Percentiles rank a stretch among this genome's conserved stretches.
These are phyloP conservation scores for Musa balbisiana DNA, from an alignment of 202 grass and related monocot genomes.

Conservation along the genomic window DNA sequence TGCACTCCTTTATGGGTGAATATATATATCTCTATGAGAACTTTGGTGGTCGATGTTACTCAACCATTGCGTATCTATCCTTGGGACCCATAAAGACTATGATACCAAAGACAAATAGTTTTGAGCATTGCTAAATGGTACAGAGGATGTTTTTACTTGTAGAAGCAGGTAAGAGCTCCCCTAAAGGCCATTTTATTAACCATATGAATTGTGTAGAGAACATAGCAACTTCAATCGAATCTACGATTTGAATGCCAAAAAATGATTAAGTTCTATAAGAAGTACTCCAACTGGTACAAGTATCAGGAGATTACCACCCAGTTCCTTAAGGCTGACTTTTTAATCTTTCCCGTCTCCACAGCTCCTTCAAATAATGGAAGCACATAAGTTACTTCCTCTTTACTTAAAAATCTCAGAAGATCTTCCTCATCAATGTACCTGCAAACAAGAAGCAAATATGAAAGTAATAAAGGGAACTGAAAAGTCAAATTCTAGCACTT, in stretches of 20 bases:
- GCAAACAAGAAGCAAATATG: not conserved
- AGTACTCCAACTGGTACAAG: not conserved
- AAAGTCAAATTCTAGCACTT: not conserved
- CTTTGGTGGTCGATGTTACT: no score
- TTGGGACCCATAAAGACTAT: no score
- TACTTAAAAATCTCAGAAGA: slow-evolving; percentile 81
- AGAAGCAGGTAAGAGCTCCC: not conserved
- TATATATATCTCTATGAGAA: no score
- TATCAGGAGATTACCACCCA: slow-evolving; percentile 73
- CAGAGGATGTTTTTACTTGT: not conserved
- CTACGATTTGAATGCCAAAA: not conserved
- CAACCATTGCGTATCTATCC: no score
- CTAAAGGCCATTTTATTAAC: no score
- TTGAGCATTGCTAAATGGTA: not conserved
- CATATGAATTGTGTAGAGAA: not conserved
- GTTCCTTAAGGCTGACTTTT: slow-evolving; percentile 82
- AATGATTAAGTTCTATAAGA: not conserved
- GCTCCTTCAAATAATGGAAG: slow-evolving; percentile 93
- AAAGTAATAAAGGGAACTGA: slow-evolving; percentile 1
- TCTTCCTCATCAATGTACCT: slow-evolving; percentile 81
- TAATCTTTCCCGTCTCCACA: slow-evolving; percentile 61
- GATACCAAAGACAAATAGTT: no score
- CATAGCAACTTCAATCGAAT: not conserved
- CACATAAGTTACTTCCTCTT: slow-evolving; percentile 53
- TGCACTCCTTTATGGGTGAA: no score